Evolutionary conservation across 345 rosid species (phyloP).

Genomic region (Ailanthus altissimus): DNA sequence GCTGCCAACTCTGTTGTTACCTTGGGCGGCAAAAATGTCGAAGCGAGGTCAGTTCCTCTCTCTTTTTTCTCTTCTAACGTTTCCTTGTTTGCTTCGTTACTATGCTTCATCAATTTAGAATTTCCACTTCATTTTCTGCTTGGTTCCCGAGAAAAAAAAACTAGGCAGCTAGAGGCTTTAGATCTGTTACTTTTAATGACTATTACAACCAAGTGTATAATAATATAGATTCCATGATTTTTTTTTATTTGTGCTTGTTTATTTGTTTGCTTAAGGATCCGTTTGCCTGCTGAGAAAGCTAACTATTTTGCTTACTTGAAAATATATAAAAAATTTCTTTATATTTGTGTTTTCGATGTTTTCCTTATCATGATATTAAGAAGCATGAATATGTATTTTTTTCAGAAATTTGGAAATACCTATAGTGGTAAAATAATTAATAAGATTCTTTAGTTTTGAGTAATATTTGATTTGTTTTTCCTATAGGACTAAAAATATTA

Average conservation of each 20-base stretch:
- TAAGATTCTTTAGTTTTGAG: neutral
- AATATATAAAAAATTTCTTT: no score
- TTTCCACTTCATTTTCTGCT: neutral
- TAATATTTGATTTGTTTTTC: neutral
- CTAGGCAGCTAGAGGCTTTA: neutral
- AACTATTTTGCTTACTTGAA: neutral
- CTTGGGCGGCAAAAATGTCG: conserved; percentile 68
- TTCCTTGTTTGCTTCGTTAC: neutral
- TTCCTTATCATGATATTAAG: no score
- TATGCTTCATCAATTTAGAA: neutral
- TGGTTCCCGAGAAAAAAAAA: neutral
- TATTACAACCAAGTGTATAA: neutral
- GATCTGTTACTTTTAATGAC: neutral
- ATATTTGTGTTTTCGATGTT: no score
- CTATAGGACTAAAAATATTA: neutral
- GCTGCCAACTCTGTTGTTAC: neutral
- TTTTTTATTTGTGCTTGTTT: neutral
- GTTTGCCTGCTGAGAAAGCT: neutral
- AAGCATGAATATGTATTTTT: no score
- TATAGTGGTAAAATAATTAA: neutral
- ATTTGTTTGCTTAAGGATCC: neutral
- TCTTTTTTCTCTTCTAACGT: neutral
- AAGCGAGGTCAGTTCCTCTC: conserved; percentile 62
- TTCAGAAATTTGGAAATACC: neutral
- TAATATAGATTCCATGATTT: neutral